phyloP scores from a whole-genome alignment of 192 early-diverging fungal species.

The Paraglomus occultum region DNA sequence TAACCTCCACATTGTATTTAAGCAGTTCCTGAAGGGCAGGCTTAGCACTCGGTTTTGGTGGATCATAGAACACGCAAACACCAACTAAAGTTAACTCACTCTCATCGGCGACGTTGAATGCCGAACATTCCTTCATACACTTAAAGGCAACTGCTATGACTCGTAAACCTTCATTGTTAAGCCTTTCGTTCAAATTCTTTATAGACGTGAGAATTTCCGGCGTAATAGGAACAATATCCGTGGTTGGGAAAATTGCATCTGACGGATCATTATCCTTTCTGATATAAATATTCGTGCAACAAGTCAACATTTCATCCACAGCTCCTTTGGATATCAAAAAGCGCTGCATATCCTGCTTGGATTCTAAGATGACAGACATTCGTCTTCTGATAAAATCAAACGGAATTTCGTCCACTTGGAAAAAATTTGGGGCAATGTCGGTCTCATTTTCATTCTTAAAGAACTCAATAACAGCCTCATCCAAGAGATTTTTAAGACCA shows the following conservation, averaged over 20 bases:
- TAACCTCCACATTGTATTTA: slow-evolving; percentile 43
- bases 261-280: neutral
- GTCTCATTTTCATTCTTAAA: slow-evolving; percentile 32
- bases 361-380: slow-evolving; percentile 47
- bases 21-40: slow-evolving; percentile 43
- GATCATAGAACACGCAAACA: slow-evolving; percentile 48
- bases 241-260: slow-evolving; percentile 4
- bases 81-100: slow-evolving; percentile 45
- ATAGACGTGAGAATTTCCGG: slow-evolving; percentile 30
- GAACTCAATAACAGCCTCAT: slow-evolving; percentile 44
- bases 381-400: slow-evolving; percentile 55
- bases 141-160: slow-evolving; percentile 51
- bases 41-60: slow-evolving; percentile 45
- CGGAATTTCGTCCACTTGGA: slow-evolving; percentile 48
- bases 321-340: slow-evolving; percentile 48
- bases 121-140: slow-evolving; percentile 18
- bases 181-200: slow-evolving; percentile 30
- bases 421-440: slow-evolving; percentile 24
- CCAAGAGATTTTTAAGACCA: slow-evolving; percentile 49
- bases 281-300: slow-evolving; percentile 40
- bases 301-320: slow-evolving; percentile 44
- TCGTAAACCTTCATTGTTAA: slow-evolving; percentile 45
- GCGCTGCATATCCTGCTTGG: slow-evolving; percentile 2
- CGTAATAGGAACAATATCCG: slow-evolving; percentile 25
- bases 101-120: slow-evolving; percentile 38